phyloP scores from a whole-genome alignment of 73 alveolate genomes.

The Urostyla sp. region DNA sequence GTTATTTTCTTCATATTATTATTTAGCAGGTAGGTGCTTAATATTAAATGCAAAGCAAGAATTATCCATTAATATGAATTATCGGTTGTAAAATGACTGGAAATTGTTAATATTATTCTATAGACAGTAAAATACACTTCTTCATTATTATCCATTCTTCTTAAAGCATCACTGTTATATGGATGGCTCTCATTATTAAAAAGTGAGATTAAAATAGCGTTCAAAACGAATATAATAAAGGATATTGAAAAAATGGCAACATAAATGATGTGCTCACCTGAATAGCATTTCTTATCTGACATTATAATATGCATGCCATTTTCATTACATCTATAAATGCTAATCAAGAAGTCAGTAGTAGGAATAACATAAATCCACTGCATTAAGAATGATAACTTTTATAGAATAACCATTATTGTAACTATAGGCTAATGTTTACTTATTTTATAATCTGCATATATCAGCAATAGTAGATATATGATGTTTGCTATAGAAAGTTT shows the following conservation, averaged over 20 bases:
- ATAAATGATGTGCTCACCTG: constrained; percentile 26
- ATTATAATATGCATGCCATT: constrained; percentile 22
- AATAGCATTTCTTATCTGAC: constrained; percentile 7
- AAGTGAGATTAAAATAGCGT: constrained; percentile 22
- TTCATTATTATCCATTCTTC: constrained; percentile 51
- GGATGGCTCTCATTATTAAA: constrained; percentile 56
- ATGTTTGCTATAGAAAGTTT: not conserved
- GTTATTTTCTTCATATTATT: constrained; percentile 34
- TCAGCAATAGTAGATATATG: not conserved
- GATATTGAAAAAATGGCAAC: constrained; percentile 21
- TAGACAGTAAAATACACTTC: constrained; percentile 41
- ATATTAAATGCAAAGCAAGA: constrained; percentile 32
- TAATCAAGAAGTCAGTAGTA: constrained; percentile 22
- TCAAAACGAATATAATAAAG: not conserved
- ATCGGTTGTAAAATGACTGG: constrained; percentile 37
- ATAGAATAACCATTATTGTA: not conserved
- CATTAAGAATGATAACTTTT: not conserved
- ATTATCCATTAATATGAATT: constrained; percentile 43
- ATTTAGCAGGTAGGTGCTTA: constrained; percentile 15
- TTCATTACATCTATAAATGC: constrained; percentile 35
- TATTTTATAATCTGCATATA: constrained; percentile 15
- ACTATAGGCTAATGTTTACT: constrained; percentile 17
- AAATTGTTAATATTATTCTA: constrained; percentile 40
- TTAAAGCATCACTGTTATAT: constrained; percentile 54
- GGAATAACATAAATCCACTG: constrained; percentile 52